These are phyloP conservation scores for Geotrichum fermentans DNA, from an alignment of 1,139 yeast genomes.

Conservation along the genomic window DNA sequence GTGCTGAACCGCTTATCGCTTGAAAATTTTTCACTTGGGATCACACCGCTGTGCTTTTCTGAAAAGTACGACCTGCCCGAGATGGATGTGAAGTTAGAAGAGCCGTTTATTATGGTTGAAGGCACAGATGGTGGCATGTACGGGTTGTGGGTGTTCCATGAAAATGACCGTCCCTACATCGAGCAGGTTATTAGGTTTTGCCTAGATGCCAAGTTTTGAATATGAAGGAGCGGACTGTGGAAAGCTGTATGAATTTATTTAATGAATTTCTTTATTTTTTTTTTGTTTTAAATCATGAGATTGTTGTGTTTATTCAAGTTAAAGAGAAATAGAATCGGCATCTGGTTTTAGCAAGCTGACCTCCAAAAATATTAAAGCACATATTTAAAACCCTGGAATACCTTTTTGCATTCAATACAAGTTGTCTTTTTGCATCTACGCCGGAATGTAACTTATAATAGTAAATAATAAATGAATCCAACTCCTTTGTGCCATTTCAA, in stretches of 20 bases:
- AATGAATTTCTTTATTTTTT: neutral
- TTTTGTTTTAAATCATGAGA: neutral
- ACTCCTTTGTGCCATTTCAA: too few species aligned
- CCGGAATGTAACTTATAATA: too few species aligned
- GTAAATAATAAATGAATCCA: too few species aligned
- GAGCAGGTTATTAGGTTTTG: conserved; percentile 53
- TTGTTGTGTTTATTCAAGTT: neutral
- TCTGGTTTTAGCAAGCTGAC: too few species aligned
- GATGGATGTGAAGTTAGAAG: conserved; percentile 75
- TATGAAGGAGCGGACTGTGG: too few species aligned
- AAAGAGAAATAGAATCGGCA: too few species aligned
- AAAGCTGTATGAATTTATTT: too few species aligned
- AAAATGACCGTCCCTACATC: conserved; percentile 62
- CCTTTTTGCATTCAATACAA: too few species aligned
- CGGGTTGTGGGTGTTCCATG: conserved; percentile 86
- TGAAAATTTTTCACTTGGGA: conserved; percentile 74
- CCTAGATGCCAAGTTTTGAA: conserved; percentile 25
- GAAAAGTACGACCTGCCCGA: conserved; percentile 44
- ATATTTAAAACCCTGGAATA: too few species aligned
- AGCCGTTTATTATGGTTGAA: conserved; percentile 73
- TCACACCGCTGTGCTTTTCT: conserved; percentile 54
- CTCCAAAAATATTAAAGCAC: too few species aligned
- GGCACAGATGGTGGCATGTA: conserved; percentile 72
- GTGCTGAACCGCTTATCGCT: conserved; percentile 71
- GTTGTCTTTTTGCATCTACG: too few species aligned